Percentiles rank a stretch among this genome's conserved stretches.
Conservation (phyloP, 805 yeast genomes). For the Tetrapisispora fleetii region DNA sequence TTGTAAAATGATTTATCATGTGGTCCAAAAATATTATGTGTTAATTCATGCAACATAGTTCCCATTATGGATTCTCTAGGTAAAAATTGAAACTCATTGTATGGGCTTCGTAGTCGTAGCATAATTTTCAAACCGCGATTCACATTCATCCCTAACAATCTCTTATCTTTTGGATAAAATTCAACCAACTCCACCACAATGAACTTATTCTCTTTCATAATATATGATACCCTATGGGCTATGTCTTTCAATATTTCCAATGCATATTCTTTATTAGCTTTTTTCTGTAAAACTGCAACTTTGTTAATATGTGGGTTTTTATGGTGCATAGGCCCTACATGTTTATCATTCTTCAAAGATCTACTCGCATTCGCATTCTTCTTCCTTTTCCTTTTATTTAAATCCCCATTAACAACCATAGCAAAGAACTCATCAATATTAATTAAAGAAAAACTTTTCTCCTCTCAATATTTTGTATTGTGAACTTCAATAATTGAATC, state of each 20-base stretch:
- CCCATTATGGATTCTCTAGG: conserved; percentile 62
- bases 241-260: conserved; percentile 53
- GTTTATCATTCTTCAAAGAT: neutral
- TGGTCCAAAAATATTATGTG: conserved; percentile 72
- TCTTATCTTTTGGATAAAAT: conserved; percentile 62
- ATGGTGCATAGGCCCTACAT: neutral
- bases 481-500: too few relatives aligned
- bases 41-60: conserved; percentile 79
- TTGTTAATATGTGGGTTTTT: conserved; percentile 25
- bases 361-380: neutral
- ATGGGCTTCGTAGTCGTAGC: conserved; percentile 55
- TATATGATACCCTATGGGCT: conserved; percentile 63
- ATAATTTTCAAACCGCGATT: conserved; percentile 66
- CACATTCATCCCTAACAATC: conserved; percentile 72
- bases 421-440: neutral
- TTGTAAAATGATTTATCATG: conserved; percentile 67
- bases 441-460: neutral
- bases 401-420: conserved; percentile 2
- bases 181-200: conserved; percentile 65
- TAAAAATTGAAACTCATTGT: conserved; percentile 42
- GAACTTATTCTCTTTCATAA: conserved; percentile 59
- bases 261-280: conserved; percentile 41
- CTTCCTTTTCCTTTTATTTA: neutral
- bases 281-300: conserved; percentile 40
- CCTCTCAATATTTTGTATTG: neutral